These are phyloP conservation scores for Saccharomycopsis oosterbeekiorum DNA, from an alignment of 805 yeast species.

Conservation along the genomic window DNA sequence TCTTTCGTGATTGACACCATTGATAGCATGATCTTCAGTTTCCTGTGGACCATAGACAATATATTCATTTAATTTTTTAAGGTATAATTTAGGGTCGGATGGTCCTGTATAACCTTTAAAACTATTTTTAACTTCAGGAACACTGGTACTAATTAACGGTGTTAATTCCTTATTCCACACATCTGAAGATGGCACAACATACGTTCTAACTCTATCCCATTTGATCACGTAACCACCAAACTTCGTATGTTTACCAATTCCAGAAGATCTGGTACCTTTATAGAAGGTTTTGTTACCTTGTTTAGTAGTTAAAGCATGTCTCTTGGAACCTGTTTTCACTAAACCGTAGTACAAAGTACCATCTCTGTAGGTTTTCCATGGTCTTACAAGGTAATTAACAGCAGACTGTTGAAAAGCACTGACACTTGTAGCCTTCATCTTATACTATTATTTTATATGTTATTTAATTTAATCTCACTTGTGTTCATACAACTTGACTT, in stretches of 20 bases:
- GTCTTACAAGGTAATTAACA: conserved; percentile 51
- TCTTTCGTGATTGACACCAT: conserved; percentile 24
- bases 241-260: conserved; percentile 72
- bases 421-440: conserved; percentile 42
- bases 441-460: not conserved
- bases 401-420: conserved; percentile 39
- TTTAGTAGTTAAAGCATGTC: conserved; percentile 78
- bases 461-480: not conserved
- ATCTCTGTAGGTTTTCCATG: conserved; percentile 81
- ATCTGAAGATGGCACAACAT: conserved; percentile 55
- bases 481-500: too few relatives aligned
- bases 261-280: conserved; percentile 94
- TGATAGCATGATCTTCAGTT: conserved; percentile 23
- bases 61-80: conserved; percentile 64
- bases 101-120: conserved; percentile 68
- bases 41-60: conserved; percentile 60
- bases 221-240: conserved; percentile 68
- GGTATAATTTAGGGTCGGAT: conserved; percentile 61
- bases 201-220: conserved; percentile 84
- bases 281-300: conserved; percentile 91
- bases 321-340: conserved; percentile 70
- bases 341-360: conserved; percentile 79
- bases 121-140: conserved; percentile 59
- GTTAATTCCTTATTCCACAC: conserved; percentile 38
- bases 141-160: conserved; percentile 69